Conservation (phyloP, 2,329 filamentous ascomycete genomes). For the Colletotrichum costaricense region DNA sequence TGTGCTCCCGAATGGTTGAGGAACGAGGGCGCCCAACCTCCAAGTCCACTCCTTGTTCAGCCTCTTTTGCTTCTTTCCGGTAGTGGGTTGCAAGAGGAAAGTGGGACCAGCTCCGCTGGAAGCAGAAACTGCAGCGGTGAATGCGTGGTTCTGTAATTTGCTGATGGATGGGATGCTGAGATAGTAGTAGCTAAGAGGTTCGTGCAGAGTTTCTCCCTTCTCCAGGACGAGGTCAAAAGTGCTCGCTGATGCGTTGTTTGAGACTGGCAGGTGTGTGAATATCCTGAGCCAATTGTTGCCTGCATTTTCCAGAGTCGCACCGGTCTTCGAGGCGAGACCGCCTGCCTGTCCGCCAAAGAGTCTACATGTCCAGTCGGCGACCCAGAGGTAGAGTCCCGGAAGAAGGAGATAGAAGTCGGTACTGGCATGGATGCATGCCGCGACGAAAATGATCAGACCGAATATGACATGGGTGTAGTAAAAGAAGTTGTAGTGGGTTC, state of each 20-base stretch:
- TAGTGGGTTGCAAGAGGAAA: conserved; percentile 19
- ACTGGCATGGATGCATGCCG: conserved; percentile 31
- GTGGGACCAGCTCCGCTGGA: background rate
- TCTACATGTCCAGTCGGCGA: conserved; percentile 29
- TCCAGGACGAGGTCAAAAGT: background rate
- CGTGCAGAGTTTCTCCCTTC: background rate
- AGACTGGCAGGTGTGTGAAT: background rate
- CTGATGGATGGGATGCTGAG: conserved; percentile 30
- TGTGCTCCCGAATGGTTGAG: background rate
- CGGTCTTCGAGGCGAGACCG: background rate
- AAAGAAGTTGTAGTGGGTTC: conserved; percentile 34
- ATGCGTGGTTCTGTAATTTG: conserved; percentile 33
- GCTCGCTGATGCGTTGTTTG: background rate
- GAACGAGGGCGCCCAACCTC: conserved; percentile 12
- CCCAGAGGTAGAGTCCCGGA: conserved; percentile 27
- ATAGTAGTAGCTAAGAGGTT: conserved; percentile 18
- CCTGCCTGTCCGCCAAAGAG: conserved; percentile 25
- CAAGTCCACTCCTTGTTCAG: conserved; percentile 27
- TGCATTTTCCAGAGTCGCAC: conserved; percentile 19
- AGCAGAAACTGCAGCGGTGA: conserved; percentile 29
- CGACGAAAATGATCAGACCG: conserved; percentile 20
- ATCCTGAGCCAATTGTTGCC: background rate
- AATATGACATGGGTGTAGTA: conserved; percentile 33
- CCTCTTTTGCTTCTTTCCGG: conserved; percentile 10
- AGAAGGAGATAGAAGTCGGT: conserved; percentile 37